These are phyloP conservation scores for Closterium sp. DNA, from an alignment of 139 green algal species.

Conservation along the genomic window DNA sequence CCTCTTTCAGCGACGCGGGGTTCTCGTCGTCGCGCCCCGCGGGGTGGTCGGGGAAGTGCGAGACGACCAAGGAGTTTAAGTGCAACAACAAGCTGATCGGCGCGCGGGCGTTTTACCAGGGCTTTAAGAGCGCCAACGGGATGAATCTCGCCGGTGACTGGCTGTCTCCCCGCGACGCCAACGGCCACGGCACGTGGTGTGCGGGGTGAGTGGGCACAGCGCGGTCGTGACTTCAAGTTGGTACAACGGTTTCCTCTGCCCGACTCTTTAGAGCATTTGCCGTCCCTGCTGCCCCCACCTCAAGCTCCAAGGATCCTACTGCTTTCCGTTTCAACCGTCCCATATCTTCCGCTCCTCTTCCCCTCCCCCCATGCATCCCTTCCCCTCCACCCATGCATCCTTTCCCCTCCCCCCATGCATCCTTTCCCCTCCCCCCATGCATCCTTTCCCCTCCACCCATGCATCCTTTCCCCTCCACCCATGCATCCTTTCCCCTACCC, in stretches of 20 bases:
- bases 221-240: too few relatives aligned
- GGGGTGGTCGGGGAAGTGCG: background rate
- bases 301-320: too few relatives aligned
- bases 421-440: too few relatives aligned
- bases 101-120: background rate
- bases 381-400: background rate
- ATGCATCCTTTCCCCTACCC: too few relatives aligned
- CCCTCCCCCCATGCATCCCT: background rate
- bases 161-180: slow-evolving; percentile 8
- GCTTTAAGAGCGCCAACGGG: background rate
- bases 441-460: background rate
- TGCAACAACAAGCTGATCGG: slow-evolving; percentile 15
- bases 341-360: too few relatives aligned
- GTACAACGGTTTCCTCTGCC: too few relatives aligned
- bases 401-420: background rate
- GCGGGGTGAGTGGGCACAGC: background rate
- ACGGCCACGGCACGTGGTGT: slow-evolving; percentile 28
- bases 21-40: background rate
- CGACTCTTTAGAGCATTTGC: too few relatives aligned
- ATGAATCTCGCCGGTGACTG: background rate
- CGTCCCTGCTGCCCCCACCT: too few relatives aligned
- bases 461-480: too few relatives aligned
- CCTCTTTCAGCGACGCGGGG: background rate
- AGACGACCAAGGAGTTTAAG: background rate
- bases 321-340: too few relatives aligned